phyloP scores from a whole-genome alignment of 169 alveolate species.

The Plasmodium cynomolgi region DNA sequence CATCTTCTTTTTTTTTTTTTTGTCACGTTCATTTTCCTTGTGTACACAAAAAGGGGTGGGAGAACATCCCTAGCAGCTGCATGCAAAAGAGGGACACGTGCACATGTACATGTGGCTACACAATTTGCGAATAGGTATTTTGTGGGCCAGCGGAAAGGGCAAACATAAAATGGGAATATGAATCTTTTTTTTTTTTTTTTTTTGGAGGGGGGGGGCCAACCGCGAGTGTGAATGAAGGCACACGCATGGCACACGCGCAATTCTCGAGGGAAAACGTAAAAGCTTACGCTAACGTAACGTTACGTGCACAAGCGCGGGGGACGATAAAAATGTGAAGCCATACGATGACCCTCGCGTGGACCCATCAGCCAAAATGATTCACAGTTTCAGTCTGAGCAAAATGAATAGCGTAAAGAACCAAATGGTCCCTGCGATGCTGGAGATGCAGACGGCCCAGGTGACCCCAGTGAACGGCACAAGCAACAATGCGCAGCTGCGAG shows the following conservation, averaged over 20 bases:
- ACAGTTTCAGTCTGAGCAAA: background rate
- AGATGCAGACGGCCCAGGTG: constrained; percentile 15
- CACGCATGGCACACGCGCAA: background rate
- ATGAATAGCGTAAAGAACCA: background rate
- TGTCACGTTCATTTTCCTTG: background rate
- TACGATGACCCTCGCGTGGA: background rate
- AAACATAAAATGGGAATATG: background rate
- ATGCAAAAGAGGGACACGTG: background rate
- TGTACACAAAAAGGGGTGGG: background rate
- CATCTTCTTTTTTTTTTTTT: background rate
- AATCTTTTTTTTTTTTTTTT: background rate
- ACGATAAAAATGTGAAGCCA: background rate
- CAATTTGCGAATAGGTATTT: background rate
- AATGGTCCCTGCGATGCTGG: background rate
- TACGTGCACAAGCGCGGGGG: background rate
- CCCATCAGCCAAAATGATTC: background rate
- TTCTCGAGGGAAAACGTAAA: background rate
- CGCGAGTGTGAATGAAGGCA: background rate
- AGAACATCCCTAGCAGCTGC: background rate
- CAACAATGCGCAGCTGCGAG: constrained; percentile 11
- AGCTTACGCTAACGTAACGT: background rate
- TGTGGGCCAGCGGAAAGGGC: background rate
- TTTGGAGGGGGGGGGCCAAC: background rate
- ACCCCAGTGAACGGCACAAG: background rate
- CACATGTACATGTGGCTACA: background rate